phyloP scores from a whole-genome alignment of 495 filamentous ascomycete species.

The Bryoglossum gracile region DNA sequence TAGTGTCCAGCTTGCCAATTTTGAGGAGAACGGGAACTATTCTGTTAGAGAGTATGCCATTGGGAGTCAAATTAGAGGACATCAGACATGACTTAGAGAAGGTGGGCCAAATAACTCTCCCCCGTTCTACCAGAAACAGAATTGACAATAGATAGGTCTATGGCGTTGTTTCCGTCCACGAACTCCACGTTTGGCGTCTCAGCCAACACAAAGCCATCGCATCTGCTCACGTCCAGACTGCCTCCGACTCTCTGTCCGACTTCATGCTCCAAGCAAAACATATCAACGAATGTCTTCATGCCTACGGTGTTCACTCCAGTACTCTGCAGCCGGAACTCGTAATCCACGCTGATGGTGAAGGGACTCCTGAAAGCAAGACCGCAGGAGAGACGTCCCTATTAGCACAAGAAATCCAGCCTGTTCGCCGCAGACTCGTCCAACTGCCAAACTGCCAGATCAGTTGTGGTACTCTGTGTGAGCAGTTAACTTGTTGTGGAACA shows the following conservation, averaged over 20 bases:
- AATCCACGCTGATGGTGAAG: background rate
- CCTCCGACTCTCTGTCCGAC: constrained; percentile 43
- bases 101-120: constrained; percentile 23
- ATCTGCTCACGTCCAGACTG: constrained; percentile 77
- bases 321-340: constrained; percentile 80
- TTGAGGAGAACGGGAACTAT: constrained; percentile 82
- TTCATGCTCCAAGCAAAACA: constrained; percentile 76
- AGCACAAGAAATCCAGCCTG: background rate
- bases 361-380: no score
- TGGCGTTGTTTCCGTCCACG: constrained; percentile 76
- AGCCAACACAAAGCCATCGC: constrained; percentile 85
- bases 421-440: no score
- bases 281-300: constrained; percentile 77
- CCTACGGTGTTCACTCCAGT: constrained; percentile 84
- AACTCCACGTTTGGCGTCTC: constrained; percentile 91
- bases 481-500: constrained; percentile 6
- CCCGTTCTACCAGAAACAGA: background rate
- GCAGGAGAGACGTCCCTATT: no score
- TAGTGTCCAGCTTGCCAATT: constrained; percentile 76
- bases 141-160: constrained; percentile 42
- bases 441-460: constrained; percentile 6
- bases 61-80: constrained; percentile 68
- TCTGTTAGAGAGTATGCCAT: constrained; percentile 79
- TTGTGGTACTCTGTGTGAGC: constrained; percentile 6
- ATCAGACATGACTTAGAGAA: constrained; percentile 80